Base-by-base conservation (phyloP, 345 rosid genomes). In the Atalantia buxifolia region DNA sequence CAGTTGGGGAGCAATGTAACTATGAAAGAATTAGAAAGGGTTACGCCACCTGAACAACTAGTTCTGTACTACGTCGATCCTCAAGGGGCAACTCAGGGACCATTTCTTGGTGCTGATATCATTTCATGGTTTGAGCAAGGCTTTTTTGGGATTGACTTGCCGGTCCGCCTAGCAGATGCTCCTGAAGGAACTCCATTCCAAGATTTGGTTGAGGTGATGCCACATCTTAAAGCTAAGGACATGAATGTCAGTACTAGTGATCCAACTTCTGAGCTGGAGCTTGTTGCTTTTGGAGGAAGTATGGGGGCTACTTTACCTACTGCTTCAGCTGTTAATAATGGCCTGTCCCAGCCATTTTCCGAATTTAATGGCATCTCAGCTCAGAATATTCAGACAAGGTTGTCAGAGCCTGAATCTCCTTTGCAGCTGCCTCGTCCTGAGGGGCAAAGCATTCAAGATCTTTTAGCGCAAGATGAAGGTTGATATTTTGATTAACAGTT, bases 71-170 rank as follows among this genome's bases (percentile, higher is more conserved):
- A 95, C 81, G 72, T 90, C 76, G 98, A 95, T 88, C 99, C 99
- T 80, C 92, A 91, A 78, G 96, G 97, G 70, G 84, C 72, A 60
- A 86, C 84, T 69, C 98, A 95, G 87, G 99, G 98, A 76, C 99
- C 98, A 7, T 95, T 91, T 79, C 83, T 87, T 69, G 97, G 97
- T 69, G 84, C 91, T 60, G 97, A 93, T 84, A 90, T 95, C 81
- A 83, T 93, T 62, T 86, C 88, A 62, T 95, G 99, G 99, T 89
- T 90, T 86, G 97, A 91, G 77, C 94, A 95, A 86, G 99, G 98
- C 0, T 95, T 91, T 83, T 95, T 95, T 83, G 97, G 96, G 53
- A 84, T 87, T 69, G 99, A 95, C 80, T 88, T 95, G 78, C 94
- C 86, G 7, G 95, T 93, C 57, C 89, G 95, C 76, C 80, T 91